Percentiles rank a stretch among this genome's conserved stretches.
Conservation (phyloP, 2,329 filamentous ascomycete genomes). For the Alternaria dauci region DNA sequence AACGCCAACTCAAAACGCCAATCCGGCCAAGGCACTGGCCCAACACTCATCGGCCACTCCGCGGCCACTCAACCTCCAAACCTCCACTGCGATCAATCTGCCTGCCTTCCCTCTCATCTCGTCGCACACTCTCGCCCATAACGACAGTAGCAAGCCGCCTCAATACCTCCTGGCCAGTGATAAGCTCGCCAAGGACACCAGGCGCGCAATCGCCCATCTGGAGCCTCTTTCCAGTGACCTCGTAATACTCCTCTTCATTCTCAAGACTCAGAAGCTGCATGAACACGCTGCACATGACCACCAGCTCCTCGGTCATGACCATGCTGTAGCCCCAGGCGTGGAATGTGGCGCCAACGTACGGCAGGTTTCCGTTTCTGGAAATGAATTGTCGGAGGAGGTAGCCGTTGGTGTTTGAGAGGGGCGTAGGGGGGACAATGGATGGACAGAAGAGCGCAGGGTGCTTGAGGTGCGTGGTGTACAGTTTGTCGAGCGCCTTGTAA, state of each 20-base stretch:
- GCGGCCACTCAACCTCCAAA: constrained; percentile 26
- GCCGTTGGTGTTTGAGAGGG: constrained; percentile 39
- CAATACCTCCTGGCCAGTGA: constrained; percentile 39
- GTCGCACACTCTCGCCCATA: constrained; percentile 43
- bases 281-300: constrained; percentile 48
- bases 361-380: constrained; percentile 22
- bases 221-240: constrained; percentile 32
- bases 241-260: constrained; percentile 38
- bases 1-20: neutral
- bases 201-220: constrained; percentile 42
- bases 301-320: constrained; percentile 39
- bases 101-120: constrained; percentile 45
- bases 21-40: neutral
- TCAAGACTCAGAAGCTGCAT: constrained; percentile 42
- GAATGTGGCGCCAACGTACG: constrained; percentile 41
- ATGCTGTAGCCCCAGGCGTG: constrained; percentile 49
- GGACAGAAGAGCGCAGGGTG: constrained; percentile 45
- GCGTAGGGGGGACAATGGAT: constrained; percentile 25
- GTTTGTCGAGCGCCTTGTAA: constrained; percentile 49
- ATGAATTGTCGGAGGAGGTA: constrained; percentile 40
- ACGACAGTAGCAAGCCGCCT: constrained; percentile 45
- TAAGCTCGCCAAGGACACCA: constrained; percentile 29
- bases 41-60: constrained; percentile 9
- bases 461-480: constrained; percentile 46
- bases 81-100: constrained; percentile 28